Conservation (phyloP, 1,284 basidiomycete species). For the Wolfiporia cocos region DNA sequence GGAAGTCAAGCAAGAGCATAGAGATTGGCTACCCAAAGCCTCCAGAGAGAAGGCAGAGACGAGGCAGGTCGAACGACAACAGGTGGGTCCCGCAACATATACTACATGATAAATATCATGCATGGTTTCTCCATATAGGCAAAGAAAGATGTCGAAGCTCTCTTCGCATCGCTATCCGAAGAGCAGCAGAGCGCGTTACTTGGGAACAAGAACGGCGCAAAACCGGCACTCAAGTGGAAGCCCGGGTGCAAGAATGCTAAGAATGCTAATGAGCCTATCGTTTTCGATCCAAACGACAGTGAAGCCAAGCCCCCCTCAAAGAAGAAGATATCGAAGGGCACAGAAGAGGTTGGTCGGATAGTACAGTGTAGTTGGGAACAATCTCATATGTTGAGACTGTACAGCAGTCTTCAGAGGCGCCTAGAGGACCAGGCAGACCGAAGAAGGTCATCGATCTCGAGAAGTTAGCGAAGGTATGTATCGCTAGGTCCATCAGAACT, state of each 20-base stretch:
- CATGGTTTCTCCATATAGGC: slow-evolving; percentile 55
- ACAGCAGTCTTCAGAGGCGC: too few species aligned
- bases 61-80: slow-evolving; percentile 60
- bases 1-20: slow-evolving; percentile 63
- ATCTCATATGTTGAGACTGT: too few species aligned
- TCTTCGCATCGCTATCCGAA: slow-evolving; percentile 52
- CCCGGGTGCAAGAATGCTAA: slow-evolving; percentile 3
- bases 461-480: slow-evolving; percentile 51
- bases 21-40: slow-evolving; percentile 66
- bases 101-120: too few species aligned
- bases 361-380: not conserved
- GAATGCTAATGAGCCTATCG: not conserved
- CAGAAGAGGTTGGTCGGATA: slow-evolving; percentile 7
- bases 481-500: too few species aligned
- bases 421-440: slow-evolving; percentile 27
- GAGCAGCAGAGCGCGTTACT: slow-evolving; percentile 49
- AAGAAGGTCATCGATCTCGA: slow-evolving; percentile 54
- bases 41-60: slow-evolving; percentile 57
- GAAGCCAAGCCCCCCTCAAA: slow-evolving; percentile 2
- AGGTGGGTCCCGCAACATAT: too few species aligned
- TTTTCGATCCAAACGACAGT: slow-evolving; percentile 8
- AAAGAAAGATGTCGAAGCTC: slow-evolving; percentile 43
- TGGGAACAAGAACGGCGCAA: slow-evolving; percentile 39
- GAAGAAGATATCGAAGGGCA: slow-evolving; percentile 6
- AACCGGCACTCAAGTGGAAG: slow-evolving; percentile 8